These are phyloP conservation scores for Penicillium sp. DNA, from an alignment of 2,329 filamentous ascomycete genomes.

Conservation along the genomic window DNA sequence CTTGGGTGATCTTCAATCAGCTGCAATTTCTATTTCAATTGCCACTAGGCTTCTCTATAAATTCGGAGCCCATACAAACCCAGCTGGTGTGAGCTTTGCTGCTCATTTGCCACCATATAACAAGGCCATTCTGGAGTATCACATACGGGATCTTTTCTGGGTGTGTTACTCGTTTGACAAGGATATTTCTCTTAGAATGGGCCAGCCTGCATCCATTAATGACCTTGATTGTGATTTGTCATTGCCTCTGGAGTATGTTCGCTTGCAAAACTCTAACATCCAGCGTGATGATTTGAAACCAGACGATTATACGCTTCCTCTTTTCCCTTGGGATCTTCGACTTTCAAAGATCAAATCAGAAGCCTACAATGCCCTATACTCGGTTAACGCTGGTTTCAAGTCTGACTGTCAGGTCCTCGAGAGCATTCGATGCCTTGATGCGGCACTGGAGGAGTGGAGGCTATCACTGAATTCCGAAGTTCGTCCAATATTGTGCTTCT, in stretches of 20 bases:
- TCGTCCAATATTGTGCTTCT: slow-evolving; percentile 47
- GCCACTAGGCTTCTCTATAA: slow-evolving; percentile 16
- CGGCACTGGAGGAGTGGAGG: slow-evolving; percentile 55
- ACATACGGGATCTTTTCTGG: slow-evolving; percentile 21
- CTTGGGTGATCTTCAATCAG: slow-evolving; percentile 15
- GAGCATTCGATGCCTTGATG: slow-evolving; percentile 54
- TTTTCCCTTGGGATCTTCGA: slow-evolving; percentile 47
- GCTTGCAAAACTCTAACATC: slow-evolving; percentile 15
- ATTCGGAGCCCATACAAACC: slow-evolving; percentile 8
- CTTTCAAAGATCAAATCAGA: slow-evolving; percentile 53
- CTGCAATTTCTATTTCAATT: slow-evolving; percentile 15
- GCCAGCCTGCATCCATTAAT: background rate
- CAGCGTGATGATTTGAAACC: background rate
- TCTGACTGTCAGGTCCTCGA: slow-evolving; percentile 51
- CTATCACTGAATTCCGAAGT: slow-evolving; percentile 42
- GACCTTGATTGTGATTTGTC: slow-evolving; percentile 52
- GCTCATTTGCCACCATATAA: background rate
- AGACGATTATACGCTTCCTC: slow-evolving; percentile 22
- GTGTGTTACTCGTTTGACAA: slow-evolving; percentile 21
- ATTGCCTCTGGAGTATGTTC: slow-evolving; percentile 40
- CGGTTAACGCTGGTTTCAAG: slow-evolving; percentile 40
- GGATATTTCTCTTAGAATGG: slow-evolving; percentile 16
- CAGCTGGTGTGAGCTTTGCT: no score
- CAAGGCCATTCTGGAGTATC: background rate
- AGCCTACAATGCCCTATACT: slow-evolving; percentile 46